Conservation (phyloP, 2,329 filamentous ascomycete species). For the Monosporascus sp. region DNA sequence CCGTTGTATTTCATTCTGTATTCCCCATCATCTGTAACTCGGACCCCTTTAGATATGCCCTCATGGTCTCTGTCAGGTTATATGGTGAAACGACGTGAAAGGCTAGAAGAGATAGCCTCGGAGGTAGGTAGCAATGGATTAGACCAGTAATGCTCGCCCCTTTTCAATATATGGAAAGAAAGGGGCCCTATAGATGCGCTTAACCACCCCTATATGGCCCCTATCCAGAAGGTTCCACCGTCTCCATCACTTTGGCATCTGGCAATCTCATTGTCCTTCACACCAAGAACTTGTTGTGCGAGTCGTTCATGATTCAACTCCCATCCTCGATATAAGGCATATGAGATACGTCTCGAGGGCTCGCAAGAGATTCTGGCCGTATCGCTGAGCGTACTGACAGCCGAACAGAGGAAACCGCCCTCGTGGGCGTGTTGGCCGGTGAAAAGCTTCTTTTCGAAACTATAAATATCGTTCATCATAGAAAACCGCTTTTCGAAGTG, state of each 20-base stretch:
- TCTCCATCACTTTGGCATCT: too few species aligned
- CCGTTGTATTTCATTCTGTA: constrained; percentile 23
- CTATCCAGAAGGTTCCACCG: too few species aligned
- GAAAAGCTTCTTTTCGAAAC: constrained; percentile 31
- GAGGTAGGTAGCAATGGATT: too few species aligned
- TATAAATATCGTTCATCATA: constrained; percentile 34
- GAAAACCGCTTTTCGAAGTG: constrained; percentile 31
- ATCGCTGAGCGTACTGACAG: constrained; percentile 23
- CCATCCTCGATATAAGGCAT: constrained; percentile 10
- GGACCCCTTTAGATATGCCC: constrained; percentile 26
- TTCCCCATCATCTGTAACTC: constrained; percentile 26
- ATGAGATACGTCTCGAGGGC: constrained; percentile 13
- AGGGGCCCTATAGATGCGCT: too few species aligned
- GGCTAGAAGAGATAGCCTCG: too few species aligned
- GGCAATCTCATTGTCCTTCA: constrained; percentile 1
- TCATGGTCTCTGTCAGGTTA: constrained; percentile 4
- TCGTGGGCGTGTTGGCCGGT: constrained; percentile 12
- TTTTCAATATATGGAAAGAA: too few species aligned
- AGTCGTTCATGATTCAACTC: constrained; percentile 11
- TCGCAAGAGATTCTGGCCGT: constrained; percentile 16
- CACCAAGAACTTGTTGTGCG: constrained; percentile 2
- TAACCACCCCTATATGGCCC: too few species aligned
- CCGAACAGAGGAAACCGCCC: constrained; percentile 27
- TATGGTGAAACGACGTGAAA: too few species aligned
- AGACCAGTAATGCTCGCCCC: too few species aligned